Base-by-base conservation (phyloP, 2,329 filamentous ascomycete species). In the Pestalotiopsis sp. region DNA sequence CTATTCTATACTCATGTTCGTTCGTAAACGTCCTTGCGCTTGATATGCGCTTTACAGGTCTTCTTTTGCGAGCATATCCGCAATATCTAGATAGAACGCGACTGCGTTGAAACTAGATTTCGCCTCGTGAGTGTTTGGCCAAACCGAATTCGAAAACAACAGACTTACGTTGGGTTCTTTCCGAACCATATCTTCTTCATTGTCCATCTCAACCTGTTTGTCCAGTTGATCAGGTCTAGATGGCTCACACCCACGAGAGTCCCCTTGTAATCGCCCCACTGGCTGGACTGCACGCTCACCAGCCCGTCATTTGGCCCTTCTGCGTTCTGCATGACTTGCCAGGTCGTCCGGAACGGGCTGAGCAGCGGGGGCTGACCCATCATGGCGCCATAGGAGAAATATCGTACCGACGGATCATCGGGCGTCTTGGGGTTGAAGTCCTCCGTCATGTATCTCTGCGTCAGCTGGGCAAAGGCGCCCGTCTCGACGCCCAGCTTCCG, bases 51-150 rank as follows among this genome's bases (percentile, higher is more conserved):
- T 20, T 39, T 73, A 83, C 17, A 82, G 72, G 20, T 88, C 90
- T 75, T 93, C 90, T 73, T 90, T 91, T 2, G 91, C 90, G 64
- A 93, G 80, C 91, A 92, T 93, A 74, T 93, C 87, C 12, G 86
- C 86, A 74, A 92, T 88, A 69, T 86, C 88, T 2, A 91, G 82
- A 73, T 92, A 92, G 73, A 92, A 91, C 0, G 90, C 90, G 68
- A 91, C 85, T 2, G 90, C 90, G 74, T 91, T 92, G 73, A 92
- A 92, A 17, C 86, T 89, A 36, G 7, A 6, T 31, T 14, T 36
- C 36, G 13, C 45, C 38, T 36, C 52, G 52, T 61, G 58, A 1
- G 4, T 38, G 75, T 58, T 74, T n/a, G 17, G 17, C 3, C 14
- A 17, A 61, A 17, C 6, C 2, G 9, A 13, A 41, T 7, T 36